phyloP scores from a whole-genome alignment of 1,284 basidiomycete species.

The Sanghuangporus baumii region DNA sequence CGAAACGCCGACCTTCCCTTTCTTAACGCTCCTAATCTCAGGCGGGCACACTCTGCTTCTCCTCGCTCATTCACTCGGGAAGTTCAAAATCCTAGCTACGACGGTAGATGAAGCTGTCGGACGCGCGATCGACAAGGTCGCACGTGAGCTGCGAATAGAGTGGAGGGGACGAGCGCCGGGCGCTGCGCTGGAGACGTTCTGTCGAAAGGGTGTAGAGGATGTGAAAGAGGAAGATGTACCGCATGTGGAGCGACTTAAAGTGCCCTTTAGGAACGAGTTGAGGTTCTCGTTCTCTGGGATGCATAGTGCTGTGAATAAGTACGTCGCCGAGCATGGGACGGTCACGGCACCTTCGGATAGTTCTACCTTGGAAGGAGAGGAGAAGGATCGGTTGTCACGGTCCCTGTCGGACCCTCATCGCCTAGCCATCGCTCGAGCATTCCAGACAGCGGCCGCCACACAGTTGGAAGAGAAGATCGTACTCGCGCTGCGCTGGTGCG shows the following conservation, averaged over 20 bases:
- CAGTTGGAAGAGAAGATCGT: conserved; percentile 75
- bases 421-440: conserved; percentile 55
- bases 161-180: conserved; percentile 64
- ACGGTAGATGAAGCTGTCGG: conserved; percentile 78
- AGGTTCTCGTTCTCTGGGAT: conserved; percentile 76
- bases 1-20: conserved; percentile 68
- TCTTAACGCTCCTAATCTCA: conserved; percentile 81
- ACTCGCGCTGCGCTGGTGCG: conserved; percentile 51
- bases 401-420: conserved; percentile 24
- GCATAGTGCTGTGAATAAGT: conserved; percentile 58
- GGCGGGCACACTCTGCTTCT: conserved; percentile 90
- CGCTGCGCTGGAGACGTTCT: conserved; percentile 72
- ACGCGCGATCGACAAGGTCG: conserved; percentile 75
- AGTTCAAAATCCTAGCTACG: conserved; percentile 71
- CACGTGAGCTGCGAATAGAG: conserved; percentile 59
- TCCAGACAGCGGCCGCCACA: conserved; percentile 65
- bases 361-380: not conserved
- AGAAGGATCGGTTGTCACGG: conserved; percentile 28
- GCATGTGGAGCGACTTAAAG: conserved; percentile 23
- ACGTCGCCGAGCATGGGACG: conserved; percentile 27
- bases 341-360: not conserved
- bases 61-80: conserved; percentile 52
- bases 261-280: conserved; percentile 46
- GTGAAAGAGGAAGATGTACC: conserved; percentile 25
- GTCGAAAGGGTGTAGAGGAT: conserved; percentile 25